Conservation (phyloP, 805 yeast species). For the Isabelozyma rhagii region DNA sequence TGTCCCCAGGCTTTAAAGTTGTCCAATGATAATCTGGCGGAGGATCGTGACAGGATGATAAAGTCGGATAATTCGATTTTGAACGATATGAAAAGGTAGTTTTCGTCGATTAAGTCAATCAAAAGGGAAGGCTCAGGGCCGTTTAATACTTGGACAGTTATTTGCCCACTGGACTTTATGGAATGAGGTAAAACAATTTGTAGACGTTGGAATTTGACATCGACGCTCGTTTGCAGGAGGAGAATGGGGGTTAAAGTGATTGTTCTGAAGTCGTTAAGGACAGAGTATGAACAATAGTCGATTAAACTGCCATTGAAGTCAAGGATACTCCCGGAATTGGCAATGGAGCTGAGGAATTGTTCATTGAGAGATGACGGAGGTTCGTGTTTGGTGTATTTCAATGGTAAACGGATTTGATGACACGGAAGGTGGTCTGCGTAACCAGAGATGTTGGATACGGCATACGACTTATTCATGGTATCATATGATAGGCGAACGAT, state of each 20-base stretch:
- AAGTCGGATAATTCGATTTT: slow-evolving; percentile 44
- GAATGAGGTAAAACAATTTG: slow-evolving; percentile 22
- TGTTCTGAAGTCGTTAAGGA: slow-evolving; percentile 28
- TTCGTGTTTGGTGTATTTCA: slow-evolving; percentile 15
- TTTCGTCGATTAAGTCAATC: slow-evolving; percentile 53
- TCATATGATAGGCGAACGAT: neutral
- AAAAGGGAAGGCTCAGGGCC: slow-evolving; percentile 12
- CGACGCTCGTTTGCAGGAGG: slow-evolving; percentile 28
- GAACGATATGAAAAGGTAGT: slow-evolving; percentile 52
- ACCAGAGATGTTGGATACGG: slow-evolving; percentile 17
- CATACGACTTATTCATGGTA: slow-evolving; percentile 11
- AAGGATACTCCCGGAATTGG: slow-evolving; percentile 20
- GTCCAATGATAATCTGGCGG: slow-evolving; percentile 18
- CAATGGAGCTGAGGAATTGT: slow-evolving; percentile 14
- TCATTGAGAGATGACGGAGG: slow-evolving; percentile 15
- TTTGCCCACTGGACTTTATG: slow-evolving; percentile 13
- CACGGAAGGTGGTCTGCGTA: slow-evolving; percentile 13
- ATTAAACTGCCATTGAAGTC: slow-evolving; percentile 19
- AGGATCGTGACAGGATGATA: slow-evolving; percentile 9
- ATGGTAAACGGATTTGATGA: slow-evolving; percentile 17
- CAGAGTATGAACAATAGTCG: slow-evolving; percentile 26
- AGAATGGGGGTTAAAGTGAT: slow-evolving; percentile 39
- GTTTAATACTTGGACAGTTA: slow-evolving; percentile 5
- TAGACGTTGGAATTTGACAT: slow-evolving; percentile 32
- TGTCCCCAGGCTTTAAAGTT: slow-evolving; percentile 58